These are phyloP conservation scores for Citeromyces matritensis DNA, from an alignment of 805 yeast genomes.

Conservation along the genomic window DNA sequence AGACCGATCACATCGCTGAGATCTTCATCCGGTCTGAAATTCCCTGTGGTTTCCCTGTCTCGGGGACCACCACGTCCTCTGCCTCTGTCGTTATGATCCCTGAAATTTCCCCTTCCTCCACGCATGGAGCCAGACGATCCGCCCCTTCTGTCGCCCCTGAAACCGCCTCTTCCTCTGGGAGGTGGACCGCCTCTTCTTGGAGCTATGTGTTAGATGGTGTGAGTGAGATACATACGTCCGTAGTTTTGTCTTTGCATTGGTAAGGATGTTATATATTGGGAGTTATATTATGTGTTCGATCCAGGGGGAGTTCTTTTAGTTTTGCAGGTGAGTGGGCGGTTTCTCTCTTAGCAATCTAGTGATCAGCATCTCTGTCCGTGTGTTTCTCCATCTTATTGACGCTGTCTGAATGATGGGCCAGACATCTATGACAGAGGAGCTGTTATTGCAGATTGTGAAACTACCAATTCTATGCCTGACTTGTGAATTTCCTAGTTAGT, in stretches of 20 bases:
- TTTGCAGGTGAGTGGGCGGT: too few species aligned
- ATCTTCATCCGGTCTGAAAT: conserved; percentile 10
- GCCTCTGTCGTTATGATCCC: conserved; percentile 7
- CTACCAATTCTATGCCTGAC: too few species aligned
- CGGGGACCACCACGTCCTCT: conserved; percentile 5
- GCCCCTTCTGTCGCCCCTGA: conserved; percentile 4
- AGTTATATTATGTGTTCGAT: too few species aligned
- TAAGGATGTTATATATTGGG: not conserved
- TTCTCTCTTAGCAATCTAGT: too few species aligned
- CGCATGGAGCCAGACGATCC: conserved; percentile 10
- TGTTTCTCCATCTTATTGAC: too few species aligned
- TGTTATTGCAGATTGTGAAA: too few species aligned
- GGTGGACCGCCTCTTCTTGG: not conserved
- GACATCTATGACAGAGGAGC: too few species aligned
- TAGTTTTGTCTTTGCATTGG: not conserved
- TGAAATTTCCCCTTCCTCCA: conserved; percentile 7
- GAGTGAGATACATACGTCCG: not conserved
- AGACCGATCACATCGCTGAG: conserved; percentile 27
- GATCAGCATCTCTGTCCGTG: too few species aligned
- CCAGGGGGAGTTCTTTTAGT: too few species aligned
- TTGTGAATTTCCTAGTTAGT: too few species aligned
- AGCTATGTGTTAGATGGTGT: too few species aligned
- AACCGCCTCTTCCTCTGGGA: conserved; percentile 1
- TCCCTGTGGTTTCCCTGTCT: conserved; percentile 7
- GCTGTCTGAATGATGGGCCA: too few species aligned